Evolutionary conservation across 2,329 filamentous ascomycete genomes (phyloP), one percentile per base, ranked within the genome.

Genomic region (Trichoderma sp.): DNA sequence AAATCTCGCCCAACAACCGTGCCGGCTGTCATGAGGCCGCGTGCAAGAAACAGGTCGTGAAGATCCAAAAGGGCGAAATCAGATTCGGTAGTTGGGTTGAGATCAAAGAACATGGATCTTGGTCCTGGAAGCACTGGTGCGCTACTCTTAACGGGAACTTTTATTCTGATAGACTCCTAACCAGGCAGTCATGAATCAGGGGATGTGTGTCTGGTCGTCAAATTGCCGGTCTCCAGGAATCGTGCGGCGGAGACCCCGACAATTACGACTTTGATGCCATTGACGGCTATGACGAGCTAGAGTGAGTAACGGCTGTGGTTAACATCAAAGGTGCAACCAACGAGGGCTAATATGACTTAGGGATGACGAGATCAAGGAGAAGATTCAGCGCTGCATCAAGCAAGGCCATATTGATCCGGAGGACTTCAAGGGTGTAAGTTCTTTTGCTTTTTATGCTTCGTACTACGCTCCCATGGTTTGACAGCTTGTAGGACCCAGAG

Each of bases 351-450:
- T 54, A 14, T 16, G 37, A 3, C 8, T n/a, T 21, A 66, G 63
- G 10, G 81, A 89, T 46, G 81, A 84, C 0, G 90, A 93, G 2
- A 74, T 88, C 1, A 88, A 94, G 79, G 87, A 87, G 55, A 97
- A 96, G 83, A 83, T 97, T 72, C 84, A 86, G 61, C 86, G 86
- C 56, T 92, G 91, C 63, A 79, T 97, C 28, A 84, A 86, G 69
- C 86, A 94, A 77, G 93, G 93, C 28, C 92, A 96, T 74, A 90
- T 98, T 74, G 90, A 91, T 73, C 85, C 93, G 52, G 90, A 92
- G 63, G 95, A 97, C 74, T 97, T 93, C 89, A 95, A 91, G 39
- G 93, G 93, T 14, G 94, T 97, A 85, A 81, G 91, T 83, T n/a
- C 55, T 26, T 24, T 39, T 51, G 26, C 14, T 4, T 37, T 7